Evolutionary conservation across 2,329 filamentous ascomycete genomes (phyloP), one percentile per base, ranked within the genome.

Genomic region (Tolypocladium pustulatum): DNA sequence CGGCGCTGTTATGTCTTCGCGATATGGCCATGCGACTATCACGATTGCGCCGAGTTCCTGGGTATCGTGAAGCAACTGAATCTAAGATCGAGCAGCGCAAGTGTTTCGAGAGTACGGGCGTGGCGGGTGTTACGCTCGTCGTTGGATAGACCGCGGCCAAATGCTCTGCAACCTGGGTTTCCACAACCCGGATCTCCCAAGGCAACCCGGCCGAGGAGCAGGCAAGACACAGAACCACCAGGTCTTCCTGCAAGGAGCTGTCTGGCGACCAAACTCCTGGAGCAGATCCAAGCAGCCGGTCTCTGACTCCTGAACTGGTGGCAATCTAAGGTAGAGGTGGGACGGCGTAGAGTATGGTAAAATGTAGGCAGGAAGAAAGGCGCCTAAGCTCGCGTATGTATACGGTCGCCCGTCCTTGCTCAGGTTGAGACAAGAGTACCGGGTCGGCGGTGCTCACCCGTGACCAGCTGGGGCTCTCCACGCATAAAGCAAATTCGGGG

Each of bases 401-500:
- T 57, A 59, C 54, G 61, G 40, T 55, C 63, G 55, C 61, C 61
- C 62, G 54, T 57, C 60, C 61, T n/a, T 34, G 60, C 58, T 59
- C 56, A 60, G 55, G 60, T 36, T 52, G 30, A n/a, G 17, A 52
- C 49, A 52, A 52, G 49, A 52, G 49, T 34, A 52, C 49, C 49
- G 49, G 69, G 63, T 58, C 69, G 67, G 62, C 67, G 66, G 65
- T 64, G 64, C 65, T 57, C 59, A 67, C 65, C 66, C 67, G 68
- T 69, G 67, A 68, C 72, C 72, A 72, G 73, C 71, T 72, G 73
- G 76, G 74, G 72, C 72, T 75, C 72, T 73, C 73, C 71, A 72
- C 71, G 69, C 72, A 70, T 73, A 74, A 74, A 75, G 68, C 74
- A 75, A 69, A 74, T 73, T 77, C 75, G 76, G 76, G 60, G 74